Percentiles rank a stretch among this genome's conserved stretches.
Conservation (phyloP, 345 rosid species). For the Conringia planisiliqua region DNA sequence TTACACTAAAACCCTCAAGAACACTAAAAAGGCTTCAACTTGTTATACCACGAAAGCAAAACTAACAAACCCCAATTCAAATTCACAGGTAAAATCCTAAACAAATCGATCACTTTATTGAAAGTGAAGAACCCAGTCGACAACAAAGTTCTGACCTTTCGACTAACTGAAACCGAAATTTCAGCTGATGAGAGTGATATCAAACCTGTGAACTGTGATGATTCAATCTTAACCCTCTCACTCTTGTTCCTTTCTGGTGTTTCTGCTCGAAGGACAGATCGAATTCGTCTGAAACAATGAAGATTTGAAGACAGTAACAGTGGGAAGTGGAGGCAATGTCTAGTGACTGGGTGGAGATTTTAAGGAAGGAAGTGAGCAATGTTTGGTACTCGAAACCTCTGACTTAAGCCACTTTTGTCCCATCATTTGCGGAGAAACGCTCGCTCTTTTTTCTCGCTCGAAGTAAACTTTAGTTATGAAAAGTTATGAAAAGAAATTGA, state of each 20-base stretch:
- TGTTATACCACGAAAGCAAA: neutral
- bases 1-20: neutral
- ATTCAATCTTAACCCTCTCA: neutral
- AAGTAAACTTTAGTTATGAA: neutral
- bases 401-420: constrained; percentile 18
- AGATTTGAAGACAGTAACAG: constrained; percentile 8
- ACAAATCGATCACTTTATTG: neutral
- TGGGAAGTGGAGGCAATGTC: no score
- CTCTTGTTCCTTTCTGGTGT: neutral
- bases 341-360: no score
- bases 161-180: neutral
- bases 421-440: constrained; percentile 30
- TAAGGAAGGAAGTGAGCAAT: no score
- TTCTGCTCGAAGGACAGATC: neutral
- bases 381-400: constrained; percentile 9
- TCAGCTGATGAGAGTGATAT: neutral
- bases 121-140: neutral
- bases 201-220: constrained; percentile 18
- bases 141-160: constrained; percentile 17
- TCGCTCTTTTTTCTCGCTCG: neutral
- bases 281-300: neutral
- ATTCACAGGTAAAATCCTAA: neutral
- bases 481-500: neutral
- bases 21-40: neutral
- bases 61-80: constrained; percentile 7